Base-by-base conservation (phyloP, 768 basidiomycete genomes). In the Boletus subparvulus region DNA sequence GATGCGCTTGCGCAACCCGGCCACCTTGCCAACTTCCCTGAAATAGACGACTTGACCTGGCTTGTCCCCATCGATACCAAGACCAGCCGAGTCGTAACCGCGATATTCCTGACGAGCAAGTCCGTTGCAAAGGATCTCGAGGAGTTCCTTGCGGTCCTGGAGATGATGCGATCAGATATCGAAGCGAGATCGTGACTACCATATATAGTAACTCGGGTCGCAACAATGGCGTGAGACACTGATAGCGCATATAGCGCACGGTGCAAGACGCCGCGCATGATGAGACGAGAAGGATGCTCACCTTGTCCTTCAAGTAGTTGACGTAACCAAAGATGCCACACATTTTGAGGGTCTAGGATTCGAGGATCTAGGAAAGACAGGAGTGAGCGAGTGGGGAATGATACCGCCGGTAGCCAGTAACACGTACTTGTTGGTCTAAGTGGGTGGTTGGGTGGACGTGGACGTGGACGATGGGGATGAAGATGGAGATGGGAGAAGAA, bases 21-120 rank as follows among this genome's bases (percentile, higher is more conserved):
- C 88, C 52, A 99, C 97, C 74, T 99, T 99, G 73, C 97, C 97
- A 50, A 98, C 97, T 73, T 96, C 89, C 79, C 97, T 98, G 86
- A 95, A 98, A 77, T 86, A 93, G 47, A 90, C 57, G 46, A 92
- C 80, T 47, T 87, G 76, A 44, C 85, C 85, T 2, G 85, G 76
- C 63, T 86, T 85, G 78, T 98, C 95, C 41, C 94, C 96, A 68
- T 99, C 97, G 63, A 98, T 83, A 56, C 87, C 86, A 43, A 94
- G 75, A 65, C 92, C 92, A 21, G 96, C 97, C 63, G 91, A 94
- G 72, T 99, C 97, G 70, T 99, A 99, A 40, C 97, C 97, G 70
- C 97, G 90, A 75, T 99, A 99, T 73, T 99, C 97, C 64, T 98
- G 87, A 57, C 97, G 87, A 52, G 91, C 86, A 57, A 99, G 89